Evolutionary conservation across 1,284 basidiomycete species (phyloP), one percentile per base, ranked within the genome.

Genomic region (Irpex lacteus): DNA sequence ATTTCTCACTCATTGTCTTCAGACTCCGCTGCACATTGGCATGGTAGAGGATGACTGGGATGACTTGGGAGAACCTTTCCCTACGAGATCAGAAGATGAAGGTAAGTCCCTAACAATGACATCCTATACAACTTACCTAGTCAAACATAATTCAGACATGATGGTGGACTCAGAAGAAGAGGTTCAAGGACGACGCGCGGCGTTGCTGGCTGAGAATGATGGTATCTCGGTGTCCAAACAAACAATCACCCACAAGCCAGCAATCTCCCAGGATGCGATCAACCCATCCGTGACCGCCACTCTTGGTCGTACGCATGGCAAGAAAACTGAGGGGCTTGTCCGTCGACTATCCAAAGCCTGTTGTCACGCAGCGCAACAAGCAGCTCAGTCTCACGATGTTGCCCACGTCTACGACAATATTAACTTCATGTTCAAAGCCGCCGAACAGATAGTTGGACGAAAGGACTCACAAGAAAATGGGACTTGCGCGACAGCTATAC

Each of bases 391-490:
- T 15, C 9, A 68, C 0, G 53, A 70, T 0, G 72, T 69, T 57
- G 68, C 59, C 0, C 63, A 69, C 4, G 68, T 73, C 1, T 80
- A 78, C 63, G 76, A 66, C 60, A 66, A 66, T 44, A 61, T 66
- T 57, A 65, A 65, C 38, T 21, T 53, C 38, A 36, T 56, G 19
- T 60, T 53, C n/a, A 40, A 60, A 19, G 57, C 47, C 26, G 55
- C 52, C 26, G 61, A 65, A 21, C 60, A 61, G 21, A 34, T 61
- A 1, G 3, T 66, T 18, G 63, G 65, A 32, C 59, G 60, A 3
- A 66, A 66, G 47, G 71, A 71, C 47, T 65, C 71, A 0, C 70
- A 71, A 56, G 72, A 75, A 55, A 74, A 74, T 57, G 74, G 74
- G 0, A 76, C 74, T 0, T 73, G 71, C 55, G 69, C 67, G 1